Conservation (phyloP, 441 rosid genomes). For the Populus hybrid region DNA sequence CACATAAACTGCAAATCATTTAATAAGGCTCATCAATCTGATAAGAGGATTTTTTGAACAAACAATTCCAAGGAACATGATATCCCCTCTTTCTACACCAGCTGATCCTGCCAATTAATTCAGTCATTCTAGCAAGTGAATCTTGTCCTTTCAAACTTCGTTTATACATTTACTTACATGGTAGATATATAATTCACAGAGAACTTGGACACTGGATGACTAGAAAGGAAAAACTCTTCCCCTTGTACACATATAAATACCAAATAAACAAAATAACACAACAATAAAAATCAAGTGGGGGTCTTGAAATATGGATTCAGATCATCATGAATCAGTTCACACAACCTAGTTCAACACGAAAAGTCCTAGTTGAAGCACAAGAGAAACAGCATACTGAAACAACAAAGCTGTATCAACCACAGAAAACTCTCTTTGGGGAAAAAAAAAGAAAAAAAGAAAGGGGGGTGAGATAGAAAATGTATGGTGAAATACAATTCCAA, state of each 20-base stretch:
- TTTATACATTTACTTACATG: neutral
- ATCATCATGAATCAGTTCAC: neutral
- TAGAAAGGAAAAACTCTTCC: neutral
- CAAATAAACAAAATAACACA: neutral
- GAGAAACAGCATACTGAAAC: neutral
- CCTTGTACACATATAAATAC: neutral
- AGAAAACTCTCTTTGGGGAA: neutral
- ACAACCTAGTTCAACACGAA: neutral
- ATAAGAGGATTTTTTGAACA: neutral
- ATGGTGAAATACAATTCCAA: constrained; percentile 1
- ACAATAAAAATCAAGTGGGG: neutral
- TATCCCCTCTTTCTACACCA: neutral
- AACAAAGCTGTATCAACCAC: neutral
- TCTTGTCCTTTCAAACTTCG: neutral
- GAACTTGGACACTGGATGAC: neutral
- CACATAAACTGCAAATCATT: neutral
- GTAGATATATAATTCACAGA: neutral
- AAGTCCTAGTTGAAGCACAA: neutral
- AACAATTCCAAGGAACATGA: neutral
- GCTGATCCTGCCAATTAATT: neutral
- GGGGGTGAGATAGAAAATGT: neutral
- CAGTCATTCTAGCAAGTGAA: neutral
- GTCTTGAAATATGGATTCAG: neutral
- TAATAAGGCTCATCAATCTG: neutral
- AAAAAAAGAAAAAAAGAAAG: neutral